phyloP scores from a whole-genome alignment of 202 grass and related monocot genomes.

The Schoenoplectus tabernaemontani region DNA sequence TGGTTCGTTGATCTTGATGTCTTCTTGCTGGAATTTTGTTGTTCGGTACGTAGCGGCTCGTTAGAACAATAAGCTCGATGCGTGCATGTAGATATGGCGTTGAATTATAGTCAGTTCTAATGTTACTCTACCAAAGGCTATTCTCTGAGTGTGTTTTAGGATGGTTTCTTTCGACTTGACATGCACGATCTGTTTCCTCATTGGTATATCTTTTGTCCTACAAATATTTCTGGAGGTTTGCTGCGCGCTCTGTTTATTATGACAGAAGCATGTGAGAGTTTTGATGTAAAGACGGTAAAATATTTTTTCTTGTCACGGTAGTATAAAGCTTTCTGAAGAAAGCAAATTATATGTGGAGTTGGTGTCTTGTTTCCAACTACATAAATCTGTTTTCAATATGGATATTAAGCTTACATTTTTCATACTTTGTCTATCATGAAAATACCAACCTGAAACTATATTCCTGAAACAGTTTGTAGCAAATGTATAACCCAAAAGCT shows the following conservation, averaged over 20 bases:
- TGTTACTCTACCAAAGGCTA: neutral
- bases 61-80: neutral
- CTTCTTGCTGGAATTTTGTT: neutral
- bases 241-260: neutral
- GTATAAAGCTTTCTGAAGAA: neutral
- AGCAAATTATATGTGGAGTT: neutral
- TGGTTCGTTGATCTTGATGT: neutral
- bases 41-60: neutral
- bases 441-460: neutral
- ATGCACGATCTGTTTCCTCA: too few relatives aligned
- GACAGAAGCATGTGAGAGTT: conserved; percentile 3
- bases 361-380: neutral
- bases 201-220: neutral
- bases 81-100: neutral
- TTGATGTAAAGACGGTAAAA: too few relatives aligned
- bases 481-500: conserved; percentile 77
- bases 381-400: neutral
- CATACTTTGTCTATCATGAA: neutral
- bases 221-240: neutral
- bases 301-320: neutral
- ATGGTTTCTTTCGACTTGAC: neutral
- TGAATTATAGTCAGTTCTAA: neutral
- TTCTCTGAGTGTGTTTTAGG: neutral
- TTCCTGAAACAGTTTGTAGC: conserved; percentile 57
- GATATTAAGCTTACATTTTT: neutral